Base-by-base conservation (phyloP, 202 grass and related monocot species). In the Bolboschoenoplectus hybrid region DNA sequence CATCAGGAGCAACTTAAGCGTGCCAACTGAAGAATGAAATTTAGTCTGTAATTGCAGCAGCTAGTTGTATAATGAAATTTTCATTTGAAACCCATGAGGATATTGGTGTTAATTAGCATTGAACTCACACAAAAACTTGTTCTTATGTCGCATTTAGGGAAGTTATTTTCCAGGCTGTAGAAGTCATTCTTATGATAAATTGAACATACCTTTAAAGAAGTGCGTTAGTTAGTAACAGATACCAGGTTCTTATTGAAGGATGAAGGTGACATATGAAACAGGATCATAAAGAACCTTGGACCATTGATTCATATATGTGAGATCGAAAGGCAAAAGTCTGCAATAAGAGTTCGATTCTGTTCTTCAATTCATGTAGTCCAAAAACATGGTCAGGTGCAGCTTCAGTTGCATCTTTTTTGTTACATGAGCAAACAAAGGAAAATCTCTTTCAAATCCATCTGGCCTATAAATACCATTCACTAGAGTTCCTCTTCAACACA, bases 341-440 rank as follows among this genome's bases (percentile, higher is more conserved):
- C 74, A 34, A 39, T n/a, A n/a, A n/a, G 32, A 56, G 4, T 56
- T 32, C 6, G 32, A 38, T 78, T 79, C 74, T 40, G 14, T 57
- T 61, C 16, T 61, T 79, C 34, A 79, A 41, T 79, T 79, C 57
- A 79, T 56, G 9, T 35, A 58, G 74, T 53, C 51, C 26, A 39
- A 35, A 79, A 79, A 58, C 52, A 40, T 79, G 74, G 74, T 58
- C 74, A 79, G 74, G 52, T 79, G 74, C 51, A 79, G 2, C n/a
- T 79, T 79, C 6, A 36, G 0, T 40, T 79, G 52, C 52, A 9
- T 38, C 32, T n/a, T 78, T 68, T 77, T 78, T 35, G 16, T 40
- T 41, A 41, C 74, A 57, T 17, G 35, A 57, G 74, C 3, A 67
- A 71, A 45, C 14, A 43, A 71, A 71, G n/a, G 13, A 46, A n/a